Conservation (phyloP, 257 asterid genomes). For the Gentiana dahurica region DNA sequence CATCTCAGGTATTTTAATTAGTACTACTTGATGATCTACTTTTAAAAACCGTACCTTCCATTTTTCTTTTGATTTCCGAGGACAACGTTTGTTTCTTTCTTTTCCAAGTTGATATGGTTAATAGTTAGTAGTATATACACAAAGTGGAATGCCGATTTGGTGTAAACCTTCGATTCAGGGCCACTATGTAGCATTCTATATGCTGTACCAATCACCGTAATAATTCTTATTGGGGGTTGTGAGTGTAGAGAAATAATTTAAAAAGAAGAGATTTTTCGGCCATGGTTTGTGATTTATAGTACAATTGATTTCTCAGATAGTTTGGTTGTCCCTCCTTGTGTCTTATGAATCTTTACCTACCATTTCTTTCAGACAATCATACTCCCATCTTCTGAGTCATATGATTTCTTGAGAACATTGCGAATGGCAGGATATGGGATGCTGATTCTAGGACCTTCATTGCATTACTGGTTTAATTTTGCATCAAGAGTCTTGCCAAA, state of each 20-base stretch:
- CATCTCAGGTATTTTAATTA: constrained; percentile 57
- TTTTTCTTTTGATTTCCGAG: not conserved
- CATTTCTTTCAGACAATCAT: constrained; percentile 16
- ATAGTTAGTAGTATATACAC: too few relatives aligned
- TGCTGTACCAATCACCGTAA: too few relatives aligned
- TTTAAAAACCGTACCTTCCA: not conserved
- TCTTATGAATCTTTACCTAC: not conserved
- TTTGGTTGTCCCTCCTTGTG: not conserved
- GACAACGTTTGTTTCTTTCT: not conserved
- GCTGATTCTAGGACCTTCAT: constrained; percentile 32
- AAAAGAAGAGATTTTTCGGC: too few relatives aligned
- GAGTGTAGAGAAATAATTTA: too few relatives aligned
- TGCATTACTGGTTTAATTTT: constrained; percentile 41
- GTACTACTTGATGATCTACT: not conserved
- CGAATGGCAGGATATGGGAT: constrained; percentile 33
- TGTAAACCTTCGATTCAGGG: too few relatives aligned
- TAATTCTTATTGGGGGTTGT: too few relatives aligned
- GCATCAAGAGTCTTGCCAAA: constrained; percentile 46
- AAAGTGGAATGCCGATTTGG: too few relatives aligned
- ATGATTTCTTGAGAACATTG: constrained; percentile 27
- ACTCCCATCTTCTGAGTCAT: constrained; percentile 16
- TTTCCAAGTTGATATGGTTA: too few relatives aligned
- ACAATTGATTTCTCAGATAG: not conserved
- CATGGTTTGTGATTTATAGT: too few relatives aligned
- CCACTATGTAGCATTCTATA: too few relatives aligned